Base-by-base conservation (phyloP, 495 filamentous ascomycete species). In the Penicillium tannophilum region DNA sequence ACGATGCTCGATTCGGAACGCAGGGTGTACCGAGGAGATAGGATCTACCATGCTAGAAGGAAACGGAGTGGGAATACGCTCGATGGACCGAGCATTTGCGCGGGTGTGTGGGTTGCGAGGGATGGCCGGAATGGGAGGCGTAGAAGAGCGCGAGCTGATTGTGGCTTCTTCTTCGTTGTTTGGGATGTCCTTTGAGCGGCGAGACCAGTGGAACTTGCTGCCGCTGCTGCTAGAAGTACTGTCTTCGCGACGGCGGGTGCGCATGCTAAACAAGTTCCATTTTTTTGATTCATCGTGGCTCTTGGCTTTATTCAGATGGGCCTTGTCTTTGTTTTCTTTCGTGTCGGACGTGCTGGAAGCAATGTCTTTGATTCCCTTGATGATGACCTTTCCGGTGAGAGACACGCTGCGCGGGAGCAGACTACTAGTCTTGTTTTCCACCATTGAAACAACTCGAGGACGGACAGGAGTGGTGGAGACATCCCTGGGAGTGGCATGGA, bases 181-280 rank as follows among this genome's bases (percentile, higher is more conserved):
- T 12, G 4, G 6, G 4, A 19, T 24, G 7, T 49, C 50, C 20
- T 64, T 64, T 23, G 31, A n/a, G 3, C 61, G 56, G 14, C 36
- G 52, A 9, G 65, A 52, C 41, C 63, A 63, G 20, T 49, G 39
- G 53, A 59, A 49, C 52, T 63, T 65, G 56, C 55, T 62, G 59
- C 49, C 28, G 3, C 31, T 43, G 39, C 51, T 28, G 3, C 17
- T 51, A 16, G 55, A 39, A 5, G 52, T 46, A 28, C 24, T 55
- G 28, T 63, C 60, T 50, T 66, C 52, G n/a, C 58, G 61, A n/a
- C 54, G 60, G 5, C 63, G 65, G 16, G 39, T n/a, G 43, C 65
- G 68, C 39, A 72, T 59, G 19, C 60, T 52, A 23, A 73, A 72
- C 19, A 72, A n/a, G 23, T 56, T 56, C 54, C 63, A 60, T 56